Percentiles rank a stretch among this genome's conserved stretches.
These are phyloP conservation scores for Metschnikowia drakensbergensis DNA, from an alignment of 805 yeast species.

Conservation along the genomic window DNA sequence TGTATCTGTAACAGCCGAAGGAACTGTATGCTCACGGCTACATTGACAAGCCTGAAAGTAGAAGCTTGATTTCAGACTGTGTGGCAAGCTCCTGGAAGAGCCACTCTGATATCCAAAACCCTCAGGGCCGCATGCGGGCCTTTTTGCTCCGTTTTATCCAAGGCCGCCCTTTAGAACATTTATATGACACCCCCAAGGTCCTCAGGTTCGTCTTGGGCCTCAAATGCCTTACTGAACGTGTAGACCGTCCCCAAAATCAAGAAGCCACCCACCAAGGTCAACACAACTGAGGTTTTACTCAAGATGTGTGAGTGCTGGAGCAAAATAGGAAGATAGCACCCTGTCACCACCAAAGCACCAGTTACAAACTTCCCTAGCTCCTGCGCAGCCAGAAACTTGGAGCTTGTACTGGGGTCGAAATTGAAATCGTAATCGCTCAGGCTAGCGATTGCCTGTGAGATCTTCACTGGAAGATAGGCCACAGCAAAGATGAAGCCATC, in stretches of 20 bases:
- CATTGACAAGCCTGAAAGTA: no score
- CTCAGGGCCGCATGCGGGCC: no score
- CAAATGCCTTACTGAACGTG: slow-evolving; percentile 76
- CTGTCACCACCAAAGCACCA: slow-evolving; percentile 72
- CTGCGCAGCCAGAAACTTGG: slow-evolving; percentile 36
- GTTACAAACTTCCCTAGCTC: slow-evolving; percentile 80
- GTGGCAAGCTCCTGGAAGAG: no score
- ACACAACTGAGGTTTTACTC: slow-evolving; percentile 61
- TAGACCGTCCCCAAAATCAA: slow-evolving; percentile 81
- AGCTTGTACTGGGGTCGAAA: slow-evolving; percentile 31
- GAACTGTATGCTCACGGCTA: no score
- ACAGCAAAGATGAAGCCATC: slow-evolving; percentile 46
- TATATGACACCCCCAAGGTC: slow-evolving; percentile 16
- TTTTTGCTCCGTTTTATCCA: no score
- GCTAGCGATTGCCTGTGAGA: slow-evolving; percentile 29
- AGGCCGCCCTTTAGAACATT: neutral
- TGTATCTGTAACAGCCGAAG: no score
- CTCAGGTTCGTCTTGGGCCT: slow-evolving; percentile 32
- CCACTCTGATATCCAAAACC: no score
- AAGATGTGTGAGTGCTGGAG: slow-evolving; percentile 73
- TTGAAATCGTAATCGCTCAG: slow-evolving; percentile 42
- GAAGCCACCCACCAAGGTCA: slow-evolving; percentile 82
- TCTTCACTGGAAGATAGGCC: slow-evolving; percentile 38
- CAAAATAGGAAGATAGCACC: slow-evolving; percentile 67
- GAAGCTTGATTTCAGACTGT: no score